A percentile compares a stretch with the other conserved stretches of the same genome.
Evolutionary conservation across 306 rosid species (phyloP).

Genomic region (Hylodesmum podocarpum): DNA sequence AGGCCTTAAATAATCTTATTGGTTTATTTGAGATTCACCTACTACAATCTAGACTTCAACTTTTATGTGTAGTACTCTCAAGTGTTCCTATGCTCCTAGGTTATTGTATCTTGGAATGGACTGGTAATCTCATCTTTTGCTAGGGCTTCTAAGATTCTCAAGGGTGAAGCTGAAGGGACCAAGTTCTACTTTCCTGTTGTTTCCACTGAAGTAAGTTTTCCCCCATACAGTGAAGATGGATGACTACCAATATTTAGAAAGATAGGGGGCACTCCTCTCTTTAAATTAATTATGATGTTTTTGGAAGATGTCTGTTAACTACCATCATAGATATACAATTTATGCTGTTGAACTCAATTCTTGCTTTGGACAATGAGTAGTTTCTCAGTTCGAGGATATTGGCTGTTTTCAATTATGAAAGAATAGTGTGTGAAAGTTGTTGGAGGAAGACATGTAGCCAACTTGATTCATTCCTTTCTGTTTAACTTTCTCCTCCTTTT

Average conservation of each 20-base stretch:
- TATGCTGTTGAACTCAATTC: constrained; percentile 16
- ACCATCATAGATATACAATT: neutral
- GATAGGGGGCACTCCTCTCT: neutral
- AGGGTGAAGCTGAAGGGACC: constrained; percentile 55
- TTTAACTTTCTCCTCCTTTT: constrained; percentile 24
- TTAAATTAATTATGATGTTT: constrained; percentile 5
- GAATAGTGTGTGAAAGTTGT: constrained; percentile 18
- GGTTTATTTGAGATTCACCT: neutral
- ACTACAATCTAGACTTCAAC: constrained; percentile 4
- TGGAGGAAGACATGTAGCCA: constrained; percentile 26
- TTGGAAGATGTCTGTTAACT: constrained; percentile 5
- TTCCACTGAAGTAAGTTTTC: constrained; percentile 70
- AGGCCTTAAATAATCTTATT: constrained; percentile 6
- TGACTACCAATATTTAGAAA: constrained; percentile 8
- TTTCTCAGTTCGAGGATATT: constrained; percentile 12
- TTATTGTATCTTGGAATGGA: constrained; percentile 97
- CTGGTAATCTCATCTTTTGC: constrained; percentile 87
- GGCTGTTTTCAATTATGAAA: neutral
- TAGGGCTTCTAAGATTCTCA: constrained; percentile 86
- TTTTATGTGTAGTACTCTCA: constrained; percentile 19
- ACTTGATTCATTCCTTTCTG: constrained; percentile 16
- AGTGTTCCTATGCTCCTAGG: constrained; percentile 54
- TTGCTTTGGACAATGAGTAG: constrained; percentile 18
- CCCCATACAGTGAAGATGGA: constrained; percentile 5
- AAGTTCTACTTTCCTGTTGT: constrained; percentile 79